Base-by-base conservation (phyloP, 2,329 filamentous ascomycete genomes). In the Cladosporium austrohemisphaericum region DNA sequence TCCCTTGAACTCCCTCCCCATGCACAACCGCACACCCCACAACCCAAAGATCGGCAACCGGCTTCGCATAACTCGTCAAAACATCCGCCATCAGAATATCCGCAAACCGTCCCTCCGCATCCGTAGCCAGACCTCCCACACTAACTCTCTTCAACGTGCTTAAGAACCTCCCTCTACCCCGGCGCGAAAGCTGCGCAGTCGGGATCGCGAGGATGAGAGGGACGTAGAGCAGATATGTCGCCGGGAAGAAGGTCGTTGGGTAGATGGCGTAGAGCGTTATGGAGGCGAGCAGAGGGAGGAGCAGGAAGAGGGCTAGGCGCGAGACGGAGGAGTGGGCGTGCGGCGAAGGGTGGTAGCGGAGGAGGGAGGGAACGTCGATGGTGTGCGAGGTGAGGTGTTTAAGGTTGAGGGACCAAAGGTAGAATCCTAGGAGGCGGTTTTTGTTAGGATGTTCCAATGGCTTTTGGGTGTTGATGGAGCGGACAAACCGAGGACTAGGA, bases 51-150 rank as follows among this genome's bases (percentile, higher is more conserved):
- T 98, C 93, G 19, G 85, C 92, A 22, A 95, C 76, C 23, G 96
- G 86, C 68, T 94, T 95, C 54, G 92, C 85, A 67, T 97, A 98
- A 62, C 88, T 94, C 33, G 93, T 98, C 59, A 97, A 72, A 49
- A 90, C 92, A 77, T 98, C 93, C 26, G 93, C 91, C 14, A 98
- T 80, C 51, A 98, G 72, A 45, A 97, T 86, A 65, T 98, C 93
- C 49, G 89, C 92, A 62, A 97, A 97, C 65, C 95, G 95, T 48
- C 92, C 90, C 68, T 96, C 87, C 58, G 87, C 81, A 1, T 87
- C 76, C 68, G 92, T 85, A 11, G 93, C 92, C 19, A 98, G 77
- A 0, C 92, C 91, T 19, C 93, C 93, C 35, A 96, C 73, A 59
- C 81, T 81, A 53, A 97, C 83, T 50, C 93, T 85, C 53, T 82